Conservation (phyloP, 2,329 filamentous ascomycete species). For the Sclerotinia glacialis region DNA sequence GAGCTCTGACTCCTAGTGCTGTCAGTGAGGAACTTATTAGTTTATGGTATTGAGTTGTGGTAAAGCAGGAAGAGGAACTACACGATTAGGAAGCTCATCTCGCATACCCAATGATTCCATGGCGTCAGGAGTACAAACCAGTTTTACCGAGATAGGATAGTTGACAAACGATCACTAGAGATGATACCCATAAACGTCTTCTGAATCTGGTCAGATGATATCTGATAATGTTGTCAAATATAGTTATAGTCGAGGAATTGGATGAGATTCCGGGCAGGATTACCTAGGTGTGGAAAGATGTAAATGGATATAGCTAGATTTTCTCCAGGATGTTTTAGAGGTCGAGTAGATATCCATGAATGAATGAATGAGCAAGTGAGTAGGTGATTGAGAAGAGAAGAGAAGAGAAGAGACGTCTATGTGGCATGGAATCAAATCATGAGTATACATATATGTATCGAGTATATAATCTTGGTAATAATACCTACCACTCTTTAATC, state of each 20-base stretch:
- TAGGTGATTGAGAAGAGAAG: too few species aligned
- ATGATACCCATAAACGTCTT: conserved; percentile 7
- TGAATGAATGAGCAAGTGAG: not conserved
- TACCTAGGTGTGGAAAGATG: not conserved
- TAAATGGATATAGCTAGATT: not conserved
- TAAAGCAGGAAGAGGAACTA: not conserved
- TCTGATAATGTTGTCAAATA: not conserved
- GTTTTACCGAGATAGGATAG: not conserved
- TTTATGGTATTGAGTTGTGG: conserved; percentile 35
- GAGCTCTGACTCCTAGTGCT: conserved; percentile 66
- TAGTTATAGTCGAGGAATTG: not conserved
- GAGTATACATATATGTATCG: too few species aligned
- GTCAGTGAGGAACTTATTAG: conserved; percentile 67
- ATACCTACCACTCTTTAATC: too few species aligned
- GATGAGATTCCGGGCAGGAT: not conserved
- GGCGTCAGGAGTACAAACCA: conserved; percentile 15
- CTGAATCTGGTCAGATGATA: not conserved
- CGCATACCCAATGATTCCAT: not conserved
- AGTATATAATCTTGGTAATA: not conserved
- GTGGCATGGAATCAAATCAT: not conserved
- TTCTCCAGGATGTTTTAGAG: not conserved
- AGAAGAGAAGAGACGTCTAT: not conserved
- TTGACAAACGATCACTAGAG: not conserved
- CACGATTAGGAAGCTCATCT: not conserved
- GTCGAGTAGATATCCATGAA: not conserved